A percentile compares a stretch with the other conserved stretches of the same genome.
Conservation (phyloP, 1,284 basidiomycete species). For the Moesziomyces sp. region DNA sequence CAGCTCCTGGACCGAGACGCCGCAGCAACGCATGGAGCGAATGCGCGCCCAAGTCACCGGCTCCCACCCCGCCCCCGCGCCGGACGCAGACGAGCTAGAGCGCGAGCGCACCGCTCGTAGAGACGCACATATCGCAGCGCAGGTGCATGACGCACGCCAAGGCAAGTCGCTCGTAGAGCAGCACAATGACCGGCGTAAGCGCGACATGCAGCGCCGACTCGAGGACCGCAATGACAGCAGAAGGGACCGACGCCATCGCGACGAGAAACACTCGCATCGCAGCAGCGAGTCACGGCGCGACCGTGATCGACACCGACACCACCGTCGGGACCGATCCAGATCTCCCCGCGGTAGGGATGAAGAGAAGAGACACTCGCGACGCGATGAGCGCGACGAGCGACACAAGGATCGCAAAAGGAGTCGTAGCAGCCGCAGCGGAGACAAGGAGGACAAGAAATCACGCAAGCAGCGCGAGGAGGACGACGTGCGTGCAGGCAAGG, state of each 20-base stretch:
- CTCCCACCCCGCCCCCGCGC: background rate
- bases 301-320: too few species aligned
- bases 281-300: conserved; percentile 8
- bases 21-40: conserved; percentile 44
- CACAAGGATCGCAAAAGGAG: conserved; percentile 12
- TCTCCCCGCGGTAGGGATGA: too few species aligned
- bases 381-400: background rate
- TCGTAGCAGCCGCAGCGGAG: background rate
- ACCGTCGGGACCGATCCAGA: too few species aligned
- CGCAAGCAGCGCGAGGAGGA: conserved; percentile 43
- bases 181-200: conserved; percentile 27
- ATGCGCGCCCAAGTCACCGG: conserved; percentile 26
- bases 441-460: conserved; percentile 5
- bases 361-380: too few species aligned
- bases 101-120: conserved; percentile 13
- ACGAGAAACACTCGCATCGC: conserved; percentile 2
- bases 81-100: conserved; percentile 21
- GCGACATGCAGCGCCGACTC: conserved; percentile 20
- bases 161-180: conserved; percentile 30
- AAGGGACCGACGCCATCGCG: conserved; percentile 7
- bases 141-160: conserved; percentile 9
- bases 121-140: conserved; percentile 31
- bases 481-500: conserved; percentile 33
- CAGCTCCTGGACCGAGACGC: conserved; percentile 59
- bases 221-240: conserved; percentile 18